Evolutionary conservation across 805 yeast species (phyloP).

Genomic region (Wickerhamomyces canadensis): DNA sequence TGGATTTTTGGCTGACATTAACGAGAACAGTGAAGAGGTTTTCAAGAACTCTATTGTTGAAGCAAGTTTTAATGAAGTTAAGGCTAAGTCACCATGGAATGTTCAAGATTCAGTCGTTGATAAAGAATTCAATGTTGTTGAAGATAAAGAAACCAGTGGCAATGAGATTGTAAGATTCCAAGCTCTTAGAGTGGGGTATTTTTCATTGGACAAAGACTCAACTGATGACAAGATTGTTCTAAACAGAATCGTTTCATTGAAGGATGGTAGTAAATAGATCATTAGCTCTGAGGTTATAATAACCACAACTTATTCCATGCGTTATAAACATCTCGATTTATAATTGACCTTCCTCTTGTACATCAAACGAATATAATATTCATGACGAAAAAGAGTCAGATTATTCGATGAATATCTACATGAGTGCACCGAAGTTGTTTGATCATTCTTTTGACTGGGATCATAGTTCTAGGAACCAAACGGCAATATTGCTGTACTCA

Average conservation of each 20-base stretch:
- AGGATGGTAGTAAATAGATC: slow-evolving; percentile 53
- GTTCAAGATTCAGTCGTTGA: slow-evolving; percentile 48
- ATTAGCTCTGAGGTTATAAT: no score
- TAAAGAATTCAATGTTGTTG: slow-evolving; percentile 64
- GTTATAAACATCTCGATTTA: no score
- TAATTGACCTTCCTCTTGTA: no score
- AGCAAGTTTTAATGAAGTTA: slow-evolving; percentile 64
- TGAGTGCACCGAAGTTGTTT: no score
- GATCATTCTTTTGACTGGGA: no score
- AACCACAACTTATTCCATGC: no score
- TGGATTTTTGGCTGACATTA: slow-evolving; percentile 82
- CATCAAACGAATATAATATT: no score
- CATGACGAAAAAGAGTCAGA: no score
- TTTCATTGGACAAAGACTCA: slow-evolving; percentile 82
- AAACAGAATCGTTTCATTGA: slow-evolving; percentile 90
- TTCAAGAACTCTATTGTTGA: slow-evolving; percentile 67
- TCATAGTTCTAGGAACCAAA: no score
- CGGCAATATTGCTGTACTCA: no score
- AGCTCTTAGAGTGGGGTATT: slow-evolving; percentile 94
- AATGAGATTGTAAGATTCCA: slow-evolving; percentile 94
- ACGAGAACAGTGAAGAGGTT: slow-evolving; percentile 70
- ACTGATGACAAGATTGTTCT: slow-evolving; percentile 57
- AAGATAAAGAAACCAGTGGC: slow-evolving; percentile 47
- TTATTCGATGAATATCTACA: no score
- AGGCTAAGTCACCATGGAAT: slow-evolving; percentile 71